Base-by-base conservation (phyloP, 805 yeast genomes). In the Spathaspora passalidarum region DNA sequence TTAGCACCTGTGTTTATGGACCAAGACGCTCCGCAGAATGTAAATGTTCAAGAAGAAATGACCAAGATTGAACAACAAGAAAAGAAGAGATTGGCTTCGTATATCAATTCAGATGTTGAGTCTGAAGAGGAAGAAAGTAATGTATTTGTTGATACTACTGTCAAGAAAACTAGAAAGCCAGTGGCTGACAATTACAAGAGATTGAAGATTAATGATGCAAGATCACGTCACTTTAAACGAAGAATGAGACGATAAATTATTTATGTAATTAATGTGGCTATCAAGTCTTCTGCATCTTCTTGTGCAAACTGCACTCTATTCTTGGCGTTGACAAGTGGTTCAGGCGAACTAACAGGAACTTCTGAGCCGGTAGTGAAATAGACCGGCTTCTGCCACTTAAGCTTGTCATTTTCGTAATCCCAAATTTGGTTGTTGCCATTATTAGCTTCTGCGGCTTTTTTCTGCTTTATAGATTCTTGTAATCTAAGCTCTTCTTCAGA, bases 381-480 rank as follows among this genome's bases (percentile, higher is more conserved):
- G 0, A 66, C 61, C 0, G 85, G 84, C 44, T 72, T 76, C 41
- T 69, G 74, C 81, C 87, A 84, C 55, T 74, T 79, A 9, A 65
- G 49, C 25, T 66, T 59, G 47, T 85, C 88, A 39, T 68, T 66
- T 46, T 78, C 77, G 54, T 69, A 77, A 56, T 86, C 88, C 88
- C 91, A 86, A 1, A 44, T 9, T 6, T 11, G 25, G 16, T 70
- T 61, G 21, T 68, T 65, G 9, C 66, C 60, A 6, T 72, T 54
- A 50, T 59, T 63, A 49, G 55, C 48, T 1, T 59, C 54, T 42
- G 72, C 75, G 2, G 57, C 58, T 25, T 59, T 56, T 14, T 48
- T 49, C 41, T 56, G 51, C 38, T 59, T 60, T 17, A 72, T 23
- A 20, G 61, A 45, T 5, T 66, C 65, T 49, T 73, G 74, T 38